A percentile compares a stretch with the other conserved stretches of the same genome.
These are phyloP conservation scores for Microstegium vimineum DNA, from an alignment of 176 grass and related monocot species.

Conservation along the genomic window DNA sequence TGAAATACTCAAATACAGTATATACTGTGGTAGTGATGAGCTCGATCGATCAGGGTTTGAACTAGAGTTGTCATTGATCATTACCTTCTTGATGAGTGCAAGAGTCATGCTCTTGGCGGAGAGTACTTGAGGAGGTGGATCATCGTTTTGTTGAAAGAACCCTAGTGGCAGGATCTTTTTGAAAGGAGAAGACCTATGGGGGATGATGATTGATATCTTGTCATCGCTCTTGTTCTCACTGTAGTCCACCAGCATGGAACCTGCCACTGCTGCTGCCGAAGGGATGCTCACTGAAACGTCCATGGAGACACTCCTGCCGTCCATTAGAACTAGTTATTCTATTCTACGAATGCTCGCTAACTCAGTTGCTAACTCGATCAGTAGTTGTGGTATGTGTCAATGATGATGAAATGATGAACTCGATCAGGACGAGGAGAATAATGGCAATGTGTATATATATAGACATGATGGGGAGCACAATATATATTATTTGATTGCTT, in stretches of 20 bases:
- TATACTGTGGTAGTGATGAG: too few relatives aligned
- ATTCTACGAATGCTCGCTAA: too few relatives aligned
- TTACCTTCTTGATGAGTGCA: slow-evolving; percentile 19
- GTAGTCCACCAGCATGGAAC: not conserved
- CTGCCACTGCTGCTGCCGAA: not conserved
- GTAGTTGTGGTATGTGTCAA: not conserved
- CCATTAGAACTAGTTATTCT: not conserved
- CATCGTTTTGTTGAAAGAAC: not conserved
- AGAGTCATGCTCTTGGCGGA: not conserved
- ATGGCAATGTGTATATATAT: not conserved
- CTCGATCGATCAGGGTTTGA: not conserved
- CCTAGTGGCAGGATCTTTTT: not conserved
- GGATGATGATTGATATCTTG: not conserved
- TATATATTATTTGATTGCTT: not conserved
- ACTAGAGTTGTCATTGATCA: not conserved
- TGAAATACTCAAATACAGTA: too few relatives aligned
- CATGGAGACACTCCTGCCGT: not conserved
- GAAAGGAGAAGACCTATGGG: not conserved
- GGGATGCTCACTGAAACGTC: not conserved
- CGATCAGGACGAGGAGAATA: not conserved
- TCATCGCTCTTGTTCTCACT: not conserved
- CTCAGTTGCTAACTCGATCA: too few relatives aligned
- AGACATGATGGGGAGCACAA: not conserved
- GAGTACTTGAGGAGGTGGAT: not conserved
- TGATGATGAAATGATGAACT: not conserved